Conservation (phyloP, 2,329 filamentous ascomycete genomes). For the Paecilomyces dactylethromorphus region DNA sequence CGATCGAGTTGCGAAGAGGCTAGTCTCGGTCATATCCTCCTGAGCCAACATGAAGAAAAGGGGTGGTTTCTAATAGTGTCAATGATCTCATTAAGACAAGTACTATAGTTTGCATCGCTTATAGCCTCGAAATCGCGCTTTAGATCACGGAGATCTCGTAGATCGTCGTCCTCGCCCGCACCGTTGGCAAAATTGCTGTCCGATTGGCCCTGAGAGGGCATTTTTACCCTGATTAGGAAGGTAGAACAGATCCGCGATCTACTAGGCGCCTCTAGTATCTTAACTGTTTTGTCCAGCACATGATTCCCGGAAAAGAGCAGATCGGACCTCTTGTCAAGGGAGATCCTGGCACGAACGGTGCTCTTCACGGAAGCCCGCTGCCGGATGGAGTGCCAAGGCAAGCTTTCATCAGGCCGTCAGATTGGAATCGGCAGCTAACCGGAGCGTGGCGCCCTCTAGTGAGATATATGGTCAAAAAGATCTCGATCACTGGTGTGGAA, state of each 20-base stretch:
- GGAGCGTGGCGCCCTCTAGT: not conserved
- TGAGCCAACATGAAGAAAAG: not conserved
- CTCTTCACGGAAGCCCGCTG: not conserved
- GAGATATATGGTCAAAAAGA: not conserved
- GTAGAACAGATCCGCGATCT: not conserved
- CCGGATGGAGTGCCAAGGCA: not conserved
- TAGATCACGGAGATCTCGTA: not conserved
- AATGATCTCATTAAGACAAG: not conserved
- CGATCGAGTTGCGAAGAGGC: not conserved
- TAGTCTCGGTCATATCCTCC: not conserved
- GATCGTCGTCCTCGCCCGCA: not conserved
- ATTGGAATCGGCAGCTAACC: not conserved
- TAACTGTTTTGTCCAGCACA: not conserved
- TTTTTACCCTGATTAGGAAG: not conserved
- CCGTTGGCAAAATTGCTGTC: not conserved
- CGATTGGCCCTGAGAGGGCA: not conserved
- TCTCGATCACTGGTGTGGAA: not conserved
- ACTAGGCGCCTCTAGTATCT: not conserved
- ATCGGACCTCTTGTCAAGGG: not conserved
- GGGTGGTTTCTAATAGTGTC: not conserved
- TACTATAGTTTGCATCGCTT: not conserved
- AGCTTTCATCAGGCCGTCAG: not conserved
- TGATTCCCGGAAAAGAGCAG: not conserved
- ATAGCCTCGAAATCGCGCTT: not conserved
- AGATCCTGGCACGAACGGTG: not conserved